Base-by-base conservation (phyloP, 2,329 filamentous ascomycete genomes). In the Aspergillus costaricaensis region DNA sequence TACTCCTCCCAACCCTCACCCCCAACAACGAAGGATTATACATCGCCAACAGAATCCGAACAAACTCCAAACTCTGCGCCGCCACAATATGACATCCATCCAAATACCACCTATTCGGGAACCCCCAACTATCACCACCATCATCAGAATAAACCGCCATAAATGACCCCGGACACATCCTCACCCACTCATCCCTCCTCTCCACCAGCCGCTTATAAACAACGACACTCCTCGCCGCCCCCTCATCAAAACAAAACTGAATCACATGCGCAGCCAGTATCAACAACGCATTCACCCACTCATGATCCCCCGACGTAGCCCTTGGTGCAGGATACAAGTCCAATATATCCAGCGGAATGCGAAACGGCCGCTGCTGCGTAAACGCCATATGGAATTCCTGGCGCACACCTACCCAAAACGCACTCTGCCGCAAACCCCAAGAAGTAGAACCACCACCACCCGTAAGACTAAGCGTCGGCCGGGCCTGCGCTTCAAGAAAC, bases 201-300 rank as follows among this genome's bases (percentile, higher is more conserved):
- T 49, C 80, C 77, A 43, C 69, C 71, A 43, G 15, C 14, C 44
- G 47, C 8, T 73, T 68, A 30, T 77, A 68, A 2, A 7, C 9
- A 9, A 2, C 0, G 2, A 48, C 19, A 15, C 19, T 25, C 83
- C 83, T 85, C 15, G 74, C 71, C 47, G 75, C 68, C 55, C 79
- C 78, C 56, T 79, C 81, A 10, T 77, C 60, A 65, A 87, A 88
- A 67, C 86, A 88, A 64, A 82, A 87, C 58, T 86, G 84, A 19
- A 88, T 72, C 1, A 87, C 82, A 59, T 87, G 83, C 15, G 85
- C 85, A 51, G 85, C 85, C 62, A 86, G 82, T 1, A 86, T 78
- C 0, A 88, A 80, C 25, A 85, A 83, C 6, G 84, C 79, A 70
- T 88, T 87, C 2, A 85, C 64, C 72, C 72, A 75, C 4, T 71